Evolutionary conservation across 2,329 filamentous ascomycete species (phyloP), one percentile per base, ranked within the genome.

Genomic region (Teratosphaeria gauchensis): DNA sequence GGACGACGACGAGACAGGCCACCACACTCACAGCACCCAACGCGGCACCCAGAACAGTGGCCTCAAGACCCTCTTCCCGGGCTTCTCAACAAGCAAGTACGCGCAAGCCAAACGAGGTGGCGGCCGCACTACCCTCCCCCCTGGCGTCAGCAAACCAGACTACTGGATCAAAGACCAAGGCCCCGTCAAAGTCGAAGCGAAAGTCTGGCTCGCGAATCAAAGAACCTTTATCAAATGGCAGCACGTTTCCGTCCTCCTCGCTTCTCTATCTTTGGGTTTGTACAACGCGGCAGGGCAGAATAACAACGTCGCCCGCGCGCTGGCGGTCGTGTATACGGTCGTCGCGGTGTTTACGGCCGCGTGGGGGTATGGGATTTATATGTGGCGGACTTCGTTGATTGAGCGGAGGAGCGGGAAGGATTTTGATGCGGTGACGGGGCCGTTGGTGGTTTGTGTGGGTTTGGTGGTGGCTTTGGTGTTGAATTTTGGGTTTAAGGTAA

Each of bases 221-320:
- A 87, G 94, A 62, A 99, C 94, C 0, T 99, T 96, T 72, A 87
- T 99, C 74, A 97, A 96, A 75, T 99, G 94, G 94, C 90, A 97
- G 78, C 92, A 97, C 73, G 91, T 99, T 68, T 87, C 85, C 62
- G 84, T 99, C 54, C 80, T 99, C 14, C 84, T 99, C 28, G 92
- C 91, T 42, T 86, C 87, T 24, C 76, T 99, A 32, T 89, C 90
- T 0, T 78, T 99, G 12, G 89, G 87, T 24, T 77, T 99, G 31
- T 96, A 92, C 76, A 92, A 95, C 66, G 90, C 92, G 0, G 92
- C 92, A 0, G 89, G 89, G 6, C 78, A 86, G 65, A 69, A 79
- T 59, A 90, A 95, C 72, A 78, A 79, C n/a, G 74, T 96, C 33
- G 91, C 90, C 0, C 82, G 89, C 66, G 77, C 79, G 42, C 84